These are phyloP conservation scores for Chaetomiaceae sp. DNA, from an alignment of 2,329 filamentous ascomycete species.

Conservation along the genomic window DNA sequence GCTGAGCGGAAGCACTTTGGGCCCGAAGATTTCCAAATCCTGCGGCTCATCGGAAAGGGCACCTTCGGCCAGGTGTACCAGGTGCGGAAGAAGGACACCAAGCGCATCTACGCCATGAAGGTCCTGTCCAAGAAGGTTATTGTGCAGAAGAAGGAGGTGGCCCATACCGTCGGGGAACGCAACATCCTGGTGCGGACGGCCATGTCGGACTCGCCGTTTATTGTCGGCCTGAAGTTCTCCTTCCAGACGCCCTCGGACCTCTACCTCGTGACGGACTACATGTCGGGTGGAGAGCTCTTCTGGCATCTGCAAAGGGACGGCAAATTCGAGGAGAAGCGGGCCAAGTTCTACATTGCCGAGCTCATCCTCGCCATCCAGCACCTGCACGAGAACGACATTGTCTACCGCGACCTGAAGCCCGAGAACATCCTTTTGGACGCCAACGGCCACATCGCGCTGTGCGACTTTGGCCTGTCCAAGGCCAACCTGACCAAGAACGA, in stretches of 20 bases:
- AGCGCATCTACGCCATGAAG: slow-evolving; percentile 98
- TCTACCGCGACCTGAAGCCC: slow-evolving; percentile 94
- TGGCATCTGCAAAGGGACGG: slow-evolving; percentile 98
- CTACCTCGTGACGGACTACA: slow-evolving; percentile 98
- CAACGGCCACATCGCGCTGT: slow-evolving; percentile 95
- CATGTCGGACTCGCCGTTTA: slow-evolving; percentile 93
- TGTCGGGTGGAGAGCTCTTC: slow-evolving; percentile 97
- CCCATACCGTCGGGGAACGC: slow-evolving; percentile 91
- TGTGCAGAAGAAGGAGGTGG: slow-evolving; percentile 98
- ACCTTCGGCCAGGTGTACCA: slow-evolving; percentile 99
- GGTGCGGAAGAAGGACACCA: slow-evolving; percentile 93
- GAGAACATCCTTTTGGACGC: slow-evolving; percentile 97
- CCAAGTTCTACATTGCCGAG: slow-evolving; percentile 98
- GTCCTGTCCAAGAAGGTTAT: slow-evolving; percentile 99
- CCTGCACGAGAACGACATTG: slow-evolving; percentile 93
- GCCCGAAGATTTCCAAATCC: slow-evolving; percentile 90
- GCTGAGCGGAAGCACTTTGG: slow-evolving; percentile 88
- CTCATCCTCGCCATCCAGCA: slow-evolving; percentile 93
- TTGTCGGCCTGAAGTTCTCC: slow-evolving; percentile 96
- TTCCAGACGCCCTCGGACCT: slow-evolving; percentile 97
- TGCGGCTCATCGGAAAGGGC: slow-evolving; percentile 95
- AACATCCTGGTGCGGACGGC: slow-evolving; percentile 97
- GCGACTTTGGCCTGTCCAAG: slow-evolving; percentile 96
- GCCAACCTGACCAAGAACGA: slow-evolving; percentile 95
- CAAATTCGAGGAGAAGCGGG: slow-evolving; percentile 87